Conservation (phyloP, 1,284 basidiomycete species). For the Ceratorhiza oryzae-sativae region DNA sequence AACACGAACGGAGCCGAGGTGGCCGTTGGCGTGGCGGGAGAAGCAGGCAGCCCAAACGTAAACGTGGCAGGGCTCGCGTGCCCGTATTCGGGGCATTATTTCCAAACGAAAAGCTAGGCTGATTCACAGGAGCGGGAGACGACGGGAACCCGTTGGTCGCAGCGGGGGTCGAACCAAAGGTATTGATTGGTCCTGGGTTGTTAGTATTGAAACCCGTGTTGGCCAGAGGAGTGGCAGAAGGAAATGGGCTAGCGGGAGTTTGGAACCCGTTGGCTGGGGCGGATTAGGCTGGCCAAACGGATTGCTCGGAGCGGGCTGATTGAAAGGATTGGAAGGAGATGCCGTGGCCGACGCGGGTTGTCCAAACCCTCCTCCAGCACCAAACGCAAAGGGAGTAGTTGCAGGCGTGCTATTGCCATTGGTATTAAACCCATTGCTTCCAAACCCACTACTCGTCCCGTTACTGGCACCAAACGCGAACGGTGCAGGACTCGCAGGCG, state of each 20-base stretch:
- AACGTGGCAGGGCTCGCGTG: conserved; percentile 26
- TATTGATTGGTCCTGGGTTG: conserved; percentile 19
- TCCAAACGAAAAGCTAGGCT: conserved; percentile 25
- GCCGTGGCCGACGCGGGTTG: conserved; percentile 17
- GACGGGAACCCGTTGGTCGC: conserved; percentile 23
- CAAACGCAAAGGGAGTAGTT: conserved; percentile 3
- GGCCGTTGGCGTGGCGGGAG: conserved; percentile 16
- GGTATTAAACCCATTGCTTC: conserved; percentile 6
- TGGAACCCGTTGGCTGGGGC: conserved; percentile 16
- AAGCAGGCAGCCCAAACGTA: conserved; percentile 16
- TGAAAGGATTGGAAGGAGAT: conserved; percentile 28
- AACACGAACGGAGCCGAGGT: conserved; percentile 23
- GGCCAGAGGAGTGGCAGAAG: conserved; percentile 5
- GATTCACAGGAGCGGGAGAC: neutral
- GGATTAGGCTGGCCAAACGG: conserved; percentile 32
- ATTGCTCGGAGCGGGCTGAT: conserved; percentile 2
- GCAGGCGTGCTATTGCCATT: neutral
- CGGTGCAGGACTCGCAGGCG: conserved; percentile 17
- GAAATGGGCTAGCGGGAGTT: conserved; percentile 30
- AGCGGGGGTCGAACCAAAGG: conserved; percentile 17
- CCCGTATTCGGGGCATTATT: neutral
- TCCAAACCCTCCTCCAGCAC: conserved; percentile 19
- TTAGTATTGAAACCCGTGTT: conserved; percentile 3
- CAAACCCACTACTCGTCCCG: conserved; percentile 12
- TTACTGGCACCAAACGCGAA: conserved; percentile 29